Base-by-base conservation (phyloP, 352 stramenopile species). In the Phytophthora ramorum region DNA sequence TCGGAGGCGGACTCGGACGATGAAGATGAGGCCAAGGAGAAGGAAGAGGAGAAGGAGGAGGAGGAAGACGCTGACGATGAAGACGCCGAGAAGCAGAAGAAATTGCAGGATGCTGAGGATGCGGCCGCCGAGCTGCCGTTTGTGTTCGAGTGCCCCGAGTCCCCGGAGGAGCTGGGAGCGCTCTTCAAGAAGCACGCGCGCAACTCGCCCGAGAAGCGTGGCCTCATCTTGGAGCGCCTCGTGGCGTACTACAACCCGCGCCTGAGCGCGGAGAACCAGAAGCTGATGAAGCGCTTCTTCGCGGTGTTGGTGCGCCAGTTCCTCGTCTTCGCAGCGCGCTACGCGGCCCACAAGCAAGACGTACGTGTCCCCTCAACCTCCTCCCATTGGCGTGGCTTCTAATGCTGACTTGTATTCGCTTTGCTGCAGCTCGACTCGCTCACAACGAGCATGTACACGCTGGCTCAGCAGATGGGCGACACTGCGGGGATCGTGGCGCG, bases 201-300 rank as follows among this genome's bases (percentile, higher is more conserved):
- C 16, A 90, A 79, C n/a, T 92, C 89, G 19, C 47, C 79, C 1
- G 71, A 82, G 50, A 80, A 83, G 17, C 92, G 88, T 28, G 87
- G 79, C 13, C 78, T 93, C 14, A 97, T 99, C 48, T 74, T 99
- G 28, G 77, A 97, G 66, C 92, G 97, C 32, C 93, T 99, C 46
- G 78, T 98, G 43, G 89, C 83, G 45, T 96, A 92, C 51, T 98
- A 98, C 79, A 98, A 93, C 24, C 87, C 97, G n/a, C 84, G 92
- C 45, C 66, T 99, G 30, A 96, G 96, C 63, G 91, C 94, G 47
- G 90, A 94, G 26, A 99, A 99, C 77, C 91, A 96, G 63, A 80
- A 92, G 62, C 93, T 91, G 41, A 98, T 99, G 91, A 96, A 98
- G 81, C 98, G 97, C 58, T 98, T 99, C 72, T 97, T 98, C 35